Evolutionary conservation across 2,329 filamentous ascomycete species (phyloP), one percentile per base, ranked within the genome.

Genomic region (Colletotrichum tabaci): DNA sequence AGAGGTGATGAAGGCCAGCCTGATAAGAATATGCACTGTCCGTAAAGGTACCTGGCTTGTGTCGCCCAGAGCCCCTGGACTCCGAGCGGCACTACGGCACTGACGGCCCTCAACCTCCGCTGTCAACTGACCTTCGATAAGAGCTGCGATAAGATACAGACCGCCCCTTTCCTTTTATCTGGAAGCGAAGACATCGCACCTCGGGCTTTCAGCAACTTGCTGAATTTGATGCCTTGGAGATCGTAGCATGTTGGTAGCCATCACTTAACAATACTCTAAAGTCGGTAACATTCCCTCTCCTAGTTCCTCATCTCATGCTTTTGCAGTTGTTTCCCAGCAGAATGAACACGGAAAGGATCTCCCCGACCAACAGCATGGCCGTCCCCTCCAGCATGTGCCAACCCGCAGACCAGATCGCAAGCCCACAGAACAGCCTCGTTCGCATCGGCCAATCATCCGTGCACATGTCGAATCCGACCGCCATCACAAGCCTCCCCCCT

Each of bases 371-470:
- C n/a, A 1, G 30, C 15, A 55, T n/a, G 9, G 46, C 47, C 26
- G 18, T 44, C 62, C 42, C 30, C 4, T 53, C n/a, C 40, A 35
- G 50, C 65, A 67, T 62, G 57, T 62, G 57, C 49, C 26, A 67
- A 30, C 26, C 46, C 30, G 30, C 30, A 35, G 30, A 35, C 30
- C 46, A 66, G 35, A 44, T 10, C 16, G 53, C 42, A 53, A 46
- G 18, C 38, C 49, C 47, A 18, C 23, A 50, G 40, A 35, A n/a
- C 49, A 30, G 57, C 46, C 57, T 61, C 23, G 57, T 18, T 15
- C 64, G 57, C 66, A 65, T 61, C 70, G 60, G 66, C 70, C 70
- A 72, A 72, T 72, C 70, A 72, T 72, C 66, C 61, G 56, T 55
- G 53, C 70, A 72, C 70, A 72, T 72, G 70, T 64, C 60, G 40